Percentiles rank a stretch among this genome's conserved stretches.
phyloP scores from a whole-genome alignment of 1,139 yeast species.

The Blastobotrys aristatus region DNA sequence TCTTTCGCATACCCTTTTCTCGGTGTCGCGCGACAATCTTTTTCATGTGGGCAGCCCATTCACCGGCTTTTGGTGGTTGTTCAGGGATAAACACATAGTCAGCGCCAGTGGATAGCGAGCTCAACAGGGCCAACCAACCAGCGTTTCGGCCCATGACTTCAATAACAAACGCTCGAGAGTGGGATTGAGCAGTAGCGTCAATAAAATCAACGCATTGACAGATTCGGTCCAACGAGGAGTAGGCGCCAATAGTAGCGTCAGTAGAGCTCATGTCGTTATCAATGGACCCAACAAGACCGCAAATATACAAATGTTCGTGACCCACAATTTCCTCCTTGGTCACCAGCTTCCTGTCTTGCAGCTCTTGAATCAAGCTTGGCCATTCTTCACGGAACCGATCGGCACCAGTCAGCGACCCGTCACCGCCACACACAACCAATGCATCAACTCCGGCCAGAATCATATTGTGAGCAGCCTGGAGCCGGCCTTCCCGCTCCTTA shows the following conservation, averaged over 20 bases:
- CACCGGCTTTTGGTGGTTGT: constrained; percentile 59
- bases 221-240: constrained; percentile 87
- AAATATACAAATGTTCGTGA: constrained; percentile 74
- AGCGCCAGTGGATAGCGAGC: constrained; percentile 94
- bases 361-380: constrained; percentile 78
- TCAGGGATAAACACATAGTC: constrained; percentile 94
- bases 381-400: constrained; percentile 90
- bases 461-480: constrained; percentile 77
- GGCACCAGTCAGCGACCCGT: constrained; percentile 96
- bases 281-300: constrained; percentile 94
- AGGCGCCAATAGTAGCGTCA: constrained; percentile 95
- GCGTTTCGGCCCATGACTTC: constrained; percentile 99
- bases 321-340: constrained; percentile 52
- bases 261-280: constrained; percentile 97
- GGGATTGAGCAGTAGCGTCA: constrained; percentile 95
- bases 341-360: constrained; percentile 50
- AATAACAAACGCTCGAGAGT: constrained; percentile 93
- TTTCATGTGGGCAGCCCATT: constrained; percentile 66
- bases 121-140: constrained; percentile 97
- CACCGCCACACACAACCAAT: constrained; percentile 97
- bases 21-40: constrained; percentile 72
- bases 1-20: constrained; percentile 81
- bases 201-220: constrained; percentile 92
- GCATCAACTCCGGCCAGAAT: constrained; percentile 90
- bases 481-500: constrained; percentile 77